phyloP scores from a whole-genome alignment of 2,329 filamentous ascomycete species.

The Annulohypoxylon truncatum region DNA sequence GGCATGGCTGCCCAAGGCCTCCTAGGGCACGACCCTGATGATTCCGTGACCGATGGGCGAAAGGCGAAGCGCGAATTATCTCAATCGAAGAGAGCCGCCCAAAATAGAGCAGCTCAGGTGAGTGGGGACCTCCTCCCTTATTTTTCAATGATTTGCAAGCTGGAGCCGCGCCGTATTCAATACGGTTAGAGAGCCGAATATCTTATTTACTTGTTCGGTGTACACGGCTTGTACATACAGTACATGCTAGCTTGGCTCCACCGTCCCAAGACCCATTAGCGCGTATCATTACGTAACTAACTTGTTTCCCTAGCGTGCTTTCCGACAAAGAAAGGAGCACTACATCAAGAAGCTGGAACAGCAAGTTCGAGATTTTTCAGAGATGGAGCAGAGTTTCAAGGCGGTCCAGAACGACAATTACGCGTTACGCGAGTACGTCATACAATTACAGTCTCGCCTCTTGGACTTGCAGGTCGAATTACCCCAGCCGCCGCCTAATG shows the following conservation, averaged over 20 bases:
- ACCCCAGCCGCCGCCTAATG: constrained; percentile 83
- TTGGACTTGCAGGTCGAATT: constrained; percentile 86
- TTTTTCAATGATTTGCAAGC: constrained; percentile 24
- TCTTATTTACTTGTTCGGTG: constrained; percentile 15
- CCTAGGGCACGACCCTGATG: constrained; percentile 51
- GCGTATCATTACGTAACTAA: constrained; percentile 47
- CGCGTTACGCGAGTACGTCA: constrained; percentile 89
- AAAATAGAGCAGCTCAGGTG: constrained; percentile 97
- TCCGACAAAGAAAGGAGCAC: constrained; percentile 95
- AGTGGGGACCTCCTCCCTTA: constrained; percentile 49
- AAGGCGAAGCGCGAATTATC: constrained; percentile 93
- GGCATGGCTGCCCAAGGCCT: constrained; percentile 50
- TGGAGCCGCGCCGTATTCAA: constrained; percentile 24
- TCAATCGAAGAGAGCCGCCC: constrained; percentile 94
- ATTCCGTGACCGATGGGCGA: constrained; percentile 63
- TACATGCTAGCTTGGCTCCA: constrained; percentile 18
- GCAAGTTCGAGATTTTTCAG: constrained; percentile 83
- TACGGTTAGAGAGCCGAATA: constrained; percentile 22
- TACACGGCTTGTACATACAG: constrained; percentile 11
- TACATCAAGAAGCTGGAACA: constrained; percentile 98
- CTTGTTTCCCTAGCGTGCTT: constrained; percentile 76
- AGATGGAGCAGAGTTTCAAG: constrained; percentile 82
- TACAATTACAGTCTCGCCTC: constrained; percentile 87
- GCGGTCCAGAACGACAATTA: constrained; percentile 90
- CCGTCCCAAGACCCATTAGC: constrained; percentile 12